Evolutionary conservation across 2,329 filamentous ascomycete species (phyloP).

Genomic region (Domatiomyces catenatus): DNA sequence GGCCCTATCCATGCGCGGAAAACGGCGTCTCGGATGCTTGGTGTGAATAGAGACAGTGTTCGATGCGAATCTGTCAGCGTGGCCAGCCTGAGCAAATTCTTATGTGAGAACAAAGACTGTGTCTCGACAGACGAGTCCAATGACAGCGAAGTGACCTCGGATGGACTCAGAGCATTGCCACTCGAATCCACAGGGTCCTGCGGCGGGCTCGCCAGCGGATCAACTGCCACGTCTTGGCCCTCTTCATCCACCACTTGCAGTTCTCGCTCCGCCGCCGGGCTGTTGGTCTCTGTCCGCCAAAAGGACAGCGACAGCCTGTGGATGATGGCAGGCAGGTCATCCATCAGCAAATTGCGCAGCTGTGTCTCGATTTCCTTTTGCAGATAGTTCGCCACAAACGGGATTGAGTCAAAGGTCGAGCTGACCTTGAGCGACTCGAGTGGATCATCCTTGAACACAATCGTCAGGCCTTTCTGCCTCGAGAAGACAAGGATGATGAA

Average conservation of each 20-base stretch:
- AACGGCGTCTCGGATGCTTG: constrained; percentile 74
- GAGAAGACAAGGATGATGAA: constrained; percentile 98
- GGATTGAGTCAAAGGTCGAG: constrained; percentile 96
- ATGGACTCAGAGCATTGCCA: constrained; percentile 60
- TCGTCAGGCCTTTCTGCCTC: constrained; percentile 85
- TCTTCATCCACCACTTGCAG: constrained; percentile 12
- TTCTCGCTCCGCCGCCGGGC: constrained; percentile 45
- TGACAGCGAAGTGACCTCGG: constrained; percentile 59
- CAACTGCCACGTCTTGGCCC: constrained; percentile 32
- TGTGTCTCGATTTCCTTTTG: constrained; percentile 93
- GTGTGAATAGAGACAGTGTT: constrained; percentile 81
- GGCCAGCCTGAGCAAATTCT: constrained; percentile 73
- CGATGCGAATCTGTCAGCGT: constrained; percentile 75
- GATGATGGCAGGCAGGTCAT: constrained; percentile 90
- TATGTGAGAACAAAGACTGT: constrained; percentile 86
- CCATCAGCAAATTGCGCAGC: constrained; percentile 87
- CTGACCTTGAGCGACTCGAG: constrained; percentile 96
- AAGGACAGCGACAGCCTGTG: constrained; percentile 76
- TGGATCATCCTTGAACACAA: constrained; percentile 96
- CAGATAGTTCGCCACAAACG: constrained; percentile 91
- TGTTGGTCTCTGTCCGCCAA: constrained; percentile 73
- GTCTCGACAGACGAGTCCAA: constrained; percentile 67
- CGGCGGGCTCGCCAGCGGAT: constrained; percentile 69
- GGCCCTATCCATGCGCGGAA: constrained; percentile 84
- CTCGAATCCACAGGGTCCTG: constrained; percentile 68